Base-by-base conservation (phyloP, 2,329 filamentous ascomycete species). In the Diaporthe sp. region DNA sequence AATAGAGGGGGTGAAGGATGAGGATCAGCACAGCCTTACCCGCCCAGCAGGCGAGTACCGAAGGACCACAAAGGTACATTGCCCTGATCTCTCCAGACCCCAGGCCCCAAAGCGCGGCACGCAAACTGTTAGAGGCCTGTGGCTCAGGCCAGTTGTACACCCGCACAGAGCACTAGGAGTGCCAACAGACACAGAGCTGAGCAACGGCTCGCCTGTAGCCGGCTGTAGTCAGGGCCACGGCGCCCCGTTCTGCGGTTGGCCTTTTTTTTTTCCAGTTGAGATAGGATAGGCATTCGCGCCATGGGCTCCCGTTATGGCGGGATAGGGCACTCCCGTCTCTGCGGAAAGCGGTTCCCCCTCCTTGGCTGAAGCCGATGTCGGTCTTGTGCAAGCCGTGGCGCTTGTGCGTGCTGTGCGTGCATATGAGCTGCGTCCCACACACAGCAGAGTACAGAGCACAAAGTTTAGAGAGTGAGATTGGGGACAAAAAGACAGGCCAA, bases 1-100 rank as follows among this genome's bases (percentile, higher is more conserved):
- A 73, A 61, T 55, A 65, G 71, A 73, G 71, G 58, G 55, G 58
- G 68, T 19, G 61, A 42, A 65, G 71, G 71, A 65, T 65, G 71
- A 73, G 71, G 71, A 73, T 73, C 71, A 73, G n/a, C 71, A 62
- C 57, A 61, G 71, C 57, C 71, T 61, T 72, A 51, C 46, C 57
- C 65, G 65, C 65, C 25, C 13, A 53, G 34, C 65, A 70, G 65
- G 65, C 65, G 65, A 70, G 65, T 70, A 70, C 65, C 65, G 65
- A 55, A 70, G 49, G 34, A 70, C 49, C 65, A 70, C 49, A 22
- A 15, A 13, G 65, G 34, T 68, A 68, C 65, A 68, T 68, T 39
- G 22, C 12, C 31, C 15, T 53, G 65, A 68, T 68, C 31, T 4
- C 46, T 55, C 8, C 65, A 70, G 65, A 70, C 65, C 65, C 65